Percentiles rank a stretch among this genome's conserved stretches.
phyloP scores from a whole-genome alignment of 1,139 yeast genomes.

The Yamadazyma sp. region DNA sequence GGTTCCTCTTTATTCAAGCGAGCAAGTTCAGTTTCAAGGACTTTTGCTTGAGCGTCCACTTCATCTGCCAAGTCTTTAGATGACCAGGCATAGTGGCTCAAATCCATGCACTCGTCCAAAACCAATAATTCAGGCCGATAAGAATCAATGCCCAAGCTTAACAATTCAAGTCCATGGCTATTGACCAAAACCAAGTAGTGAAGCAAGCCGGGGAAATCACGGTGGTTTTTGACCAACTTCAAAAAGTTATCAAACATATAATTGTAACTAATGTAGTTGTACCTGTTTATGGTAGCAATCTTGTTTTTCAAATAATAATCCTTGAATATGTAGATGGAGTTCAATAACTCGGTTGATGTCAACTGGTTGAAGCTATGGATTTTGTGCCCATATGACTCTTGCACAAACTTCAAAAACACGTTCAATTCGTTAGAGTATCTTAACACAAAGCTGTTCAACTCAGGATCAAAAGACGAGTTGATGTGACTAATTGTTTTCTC shows the following conservation, averaged over 20 bases:
- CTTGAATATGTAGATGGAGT: slow-evolving; percentile 29
- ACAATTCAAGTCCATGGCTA: slow-evolving; percentile 19
- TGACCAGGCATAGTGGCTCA: slow-evolving; percentile 8
- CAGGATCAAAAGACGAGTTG: slow-evolving; percentile 7
- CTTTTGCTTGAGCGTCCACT: slow-evolving; percentile 17
- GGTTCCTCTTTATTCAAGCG: slow-evolving; percentile 11
- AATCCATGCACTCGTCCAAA: slow-evolving; percentile 25
- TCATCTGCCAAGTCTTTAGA: background rate
- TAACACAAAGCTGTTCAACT: slow-evolving; percentile 19
- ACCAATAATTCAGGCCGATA: slow-evolving; percentile 26
- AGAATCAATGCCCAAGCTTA: slow-evolving; percentile 14
- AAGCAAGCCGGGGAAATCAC: slow-evolving; percentile 15
- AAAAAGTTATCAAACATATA: slow-evolving; percentile 23
- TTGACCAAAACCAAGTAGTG: slow-evolving; percentile 17
- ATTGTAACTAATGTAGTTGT: slow-evolving; percentile 20
- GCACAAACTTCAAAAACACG: slow-evolving; percentile 24
- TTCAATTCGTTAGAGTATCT: slow-evolving; percentile 22
- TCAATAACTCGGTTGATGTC: slow-evolving; percentile 28
- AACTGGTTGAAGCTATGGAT: slow-evolving; percentile 25
- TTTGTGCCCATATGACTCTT: slow-evolving; percentile 22
- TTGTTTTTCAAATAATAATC: slow-evolving; percentile 23
- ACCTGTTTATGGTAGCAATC: slow-evolving; percentile 18
- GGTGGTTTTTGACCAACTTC: slow-evolving; percentile 15
- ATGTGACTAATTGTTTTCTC: slow-evolving; percentile 9
- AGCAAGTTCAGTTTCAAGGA: slow-evolving; percentile 4